Evolutionary conservation across 371 early-diverging fungal species (phyloP).

Genomic region (Mortierella polycephala): DNA sequence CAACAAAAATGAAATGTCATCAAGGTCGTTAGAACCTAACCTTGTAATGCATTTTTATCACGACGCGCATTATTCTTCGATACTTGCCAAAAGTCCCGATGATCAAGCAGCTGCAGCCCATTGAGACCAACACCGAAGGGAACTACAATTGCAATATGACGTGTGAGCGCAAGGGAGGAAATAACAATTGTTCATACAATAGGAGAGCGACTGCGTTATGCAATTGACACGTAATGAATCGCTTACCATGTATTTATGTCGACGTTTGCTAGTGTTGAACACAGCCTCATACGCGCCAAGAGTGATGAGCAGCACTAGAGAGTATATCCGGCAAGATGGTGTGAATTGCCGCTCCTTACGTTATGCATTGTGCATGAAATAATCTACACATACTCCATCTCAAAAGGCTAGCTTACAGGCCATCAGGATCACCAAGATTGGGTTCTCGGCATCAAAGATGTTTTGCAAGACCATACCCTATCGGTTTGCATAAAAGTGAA

Average conservation of each 20-base stretch:
- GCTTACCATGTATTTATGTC: constrained; percentile 67
- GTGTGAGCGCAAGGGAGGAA: not conserved
- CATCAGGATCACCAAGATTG: constrained; percentile 66
- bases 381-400: not conserved
- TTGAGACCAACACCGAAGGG: constrained; percentile 61
- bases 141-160: constrained; percentile 46
- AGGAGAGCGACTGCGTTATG: too few relatives aligned
- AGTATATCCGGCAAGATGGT: not conserved
- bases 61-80: too few relatives aligned
- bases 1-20: not conserved
- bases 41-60: not conserved
- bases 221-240: not conserved
- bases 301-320: constrained; percentile 57
- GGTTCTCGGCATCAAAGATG: constrained; percentile 70
- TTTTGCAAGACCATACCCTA: constrained; percentile 71
- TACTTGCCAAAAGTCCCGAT: constrained; percentile 64
- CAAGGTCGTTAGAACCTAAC: not conserved
- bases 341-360: not conserved
- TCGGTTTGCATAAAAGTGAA: not conserved
- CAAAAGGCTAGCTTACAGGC: constrained; percentile 55
- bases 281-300: constrained; percentile 69
- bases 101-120: constrained; percentile 60
- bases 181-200: not conserved
- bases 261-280: constrained; percentile 67
- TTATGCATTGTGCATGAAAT: not conserved